These are phyloP conservation scores for Microthlaspi erraticum DNA, from an alignment of 345 rosid species.

Conservation along the genomic window DNA sequence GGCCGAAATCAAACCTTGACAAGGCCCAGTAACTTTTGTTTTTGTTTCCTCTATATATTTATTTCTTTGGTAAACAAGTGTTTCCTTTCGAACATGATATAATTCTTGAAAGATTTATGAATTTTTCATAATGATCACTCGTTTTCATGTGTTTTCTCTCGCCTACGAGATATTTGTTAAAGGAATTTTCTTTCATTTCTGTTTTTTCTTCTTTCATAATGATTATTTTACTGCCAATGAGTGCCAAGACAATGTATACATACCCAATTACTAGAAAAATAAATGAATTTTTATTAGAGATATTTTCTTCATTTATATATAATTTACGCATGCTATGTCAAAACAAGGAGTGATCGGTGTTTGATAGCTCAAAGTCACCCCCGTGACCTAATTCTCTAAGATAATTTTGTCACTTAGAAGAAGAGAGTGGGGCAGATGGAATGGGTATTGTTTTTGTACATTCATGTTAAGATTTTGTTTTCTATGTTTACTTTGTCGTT, in stretches of 20 bases:
- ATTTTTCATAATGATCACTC: not conserved
- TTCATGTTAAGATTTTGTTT: slow-evolving; percentile 36
- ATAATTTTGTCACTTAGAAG: slow-evolving; percentile 40
- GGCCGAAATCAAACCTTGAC: too few species aligned
- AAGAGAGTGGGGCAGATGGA: slow-evolving; percentile 44
- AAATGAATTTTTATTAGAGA: not conserved
- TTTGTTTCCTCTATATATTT: not conserved
- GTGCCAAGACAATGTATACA: not conserved
- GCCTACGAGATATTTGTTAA: not conserved
- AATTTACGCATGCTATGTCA: not conserved
- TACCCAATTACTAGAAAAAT: not conserved
- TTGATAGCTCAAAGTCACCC: slow-evolving; percentile 38
- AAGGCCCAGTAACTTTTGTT: too few species aligned
- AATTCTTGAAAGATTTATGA: not conserved
- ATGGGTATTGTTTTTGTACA: slow-evolving; percentile 44
- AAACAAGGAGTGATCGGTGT: slow-evolving; percentile 24
- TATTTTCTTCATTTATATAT: not conserved
- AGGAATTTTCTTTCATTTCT: not conserved
- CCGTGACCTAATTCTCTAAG: slow-evolving; percentile 45
- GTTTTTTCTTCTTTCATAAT: too few species aligned
- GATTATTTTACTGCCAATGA: not conserved
- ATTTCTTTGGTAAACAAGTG: not conserved
- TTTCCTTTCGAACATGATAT: not conserved
- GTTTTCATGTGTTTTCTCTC: not conserved
- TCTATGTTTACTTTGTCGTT: slow-evolving; percentile 38